Evolutionary conservation across 2,329 filamentous ascomycete species (phyloP), one percentile per base, ranked within the genome.

Genomic region (Dendrostoma leiphaemia): DNA sequence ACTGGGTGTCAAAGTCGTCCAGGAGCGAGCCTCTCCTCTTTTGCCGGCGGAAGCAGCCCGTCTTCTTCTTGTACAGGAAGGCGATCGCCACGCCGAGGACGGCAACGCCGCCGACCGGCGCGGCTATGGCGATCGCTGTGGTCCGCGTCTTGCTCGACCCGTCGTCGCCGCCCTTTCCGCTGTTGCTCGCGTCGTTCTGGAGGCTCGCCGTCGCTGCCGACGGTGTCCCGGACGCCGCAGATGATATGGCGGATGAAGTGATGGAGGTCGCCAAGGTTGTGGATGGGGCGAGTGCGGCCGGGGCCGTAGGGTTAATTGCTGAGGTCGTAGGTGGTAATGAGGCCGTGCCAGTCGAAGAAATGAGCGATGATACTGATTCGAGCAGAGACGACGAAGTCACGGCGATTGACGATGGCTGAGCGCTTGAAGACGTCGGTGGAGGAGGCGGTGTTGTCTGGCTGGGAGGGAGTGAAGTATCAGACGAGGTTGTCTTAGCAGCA

Each of bases 11-110:
- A 8, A 48, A 49, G 21, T 58, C 48, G 4, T 58, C 53, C 4
- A 58, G 45, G 2, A 37, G 46, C n/a, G 40, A 56, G 12, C 10
- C 35, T 32, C 38, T 32, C 9, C 45, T 19, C 51, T 47, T 54
- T 41, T 8, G 34, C 24, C 51, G 34, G 12, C 56, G 44, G 35
- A 51, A 51, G 24, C 50, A 52, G 13, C 54, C 54, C 45, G 34
- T 48, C 32, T 54, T 55, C 34, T 53, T 56, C 41, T 50, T 53
- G 19, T 51, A 55, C 7, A 60, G 13, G 17, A 48, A 19, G 15
- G 57, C 2, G 15, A 54, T 17, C 15, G 32, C 24, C 19, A 46
- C 40, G 21, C 46, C 47, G 2, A 59, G 35, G 8, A 59, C n/a
- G 1, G 35, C 47, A 23, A 59, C 50, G 1, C 49, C 50, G 9